Evolutionary conservation across 1,284 basidiomycete species (phyloP), one percentile per base, ranked within the genome.

Genomic region (Tylopilus sp.): DNA sequence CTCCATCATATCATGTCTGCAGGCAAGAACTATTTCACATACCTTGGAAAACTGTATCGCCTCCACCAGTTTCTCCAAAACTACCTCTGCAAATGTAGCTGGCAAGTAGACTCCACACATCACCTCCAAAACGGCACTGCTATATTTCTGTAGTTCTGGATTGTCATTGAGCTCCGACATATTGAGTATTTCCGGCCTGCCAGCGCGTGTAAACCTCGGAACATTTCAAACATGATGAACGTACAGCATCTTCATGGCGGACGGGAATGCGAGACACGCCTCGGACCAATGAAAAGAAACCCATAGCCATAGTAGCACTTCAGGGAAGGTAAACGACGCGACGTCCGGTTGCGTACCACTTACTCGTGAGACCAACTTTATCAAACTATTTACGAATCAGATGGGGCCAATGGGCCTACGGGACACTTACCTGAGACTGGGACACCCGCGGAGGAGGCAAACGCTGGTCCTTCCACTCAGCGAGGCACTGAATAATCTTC

Each of bases 91-190:
- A 59, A 80, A 85, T 51, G 83, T 78, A 21, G 72, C 66, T 11
- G 86, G 82, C 21, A 83, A 77, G 17, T 80, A 76, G 46, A 88
- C 76, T 7, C 83, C 82, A 20, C 87, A 87, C 42, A 91, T 70
- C 44, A 88, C 78, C 58, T 87, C 86, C 44, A 90, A 67, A n/a
- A 89, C 81, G 6, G 81, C 83, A 43, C 81, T 78, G 57, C 85
- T 86, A 63, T 88, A 87, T 35, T 76, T 73, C 62, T 86, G 84
- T 55, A 87, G 65, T 58, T 88, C 88, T 17, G 80, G 77, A 66
- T 77, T 87, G 67, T 87, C 87, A 60, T 83, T 88, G 50, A 92
- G 77, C 65, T 89, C 89, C 57, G 80, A 85, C 88, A 90, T 90
- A 54, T 78, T 80, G 54, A 89, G 72, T 53, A 88, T 82, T 65